phyloP scores from a whole-genome alignment of 2,329 filamentous ascomycete species.

The Botrytis medusae region DNA sequence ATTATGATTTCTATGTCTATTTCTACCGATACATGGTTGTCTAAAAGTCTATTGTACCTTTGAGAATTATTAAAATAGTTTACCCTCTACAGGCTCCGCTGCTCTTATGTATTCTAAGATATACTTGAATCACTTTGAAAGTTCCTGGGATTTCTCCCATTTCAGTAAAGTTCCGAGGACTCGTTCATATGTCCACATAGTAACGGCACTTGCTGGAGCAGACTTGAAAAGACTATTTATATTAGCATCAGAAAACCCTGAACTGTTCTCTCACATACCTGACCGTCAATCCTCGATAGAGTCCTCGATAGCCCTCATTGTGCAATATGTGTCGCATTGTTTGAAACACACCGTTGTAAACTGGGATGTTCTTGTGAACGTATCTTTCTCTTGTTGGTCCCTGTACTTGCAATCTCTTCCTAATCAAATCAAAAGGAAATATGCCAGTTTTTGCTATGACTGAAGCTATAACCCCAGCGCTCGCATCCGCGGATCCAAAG shows the following conservation, averaged over 20 bases:
- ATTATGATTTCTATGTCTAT: neutral
- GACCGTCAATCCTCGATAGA: constrained; percentile 87
- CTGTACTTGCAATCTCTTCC: constrained; percentile 93
- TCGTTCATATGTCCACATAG: constrained; percentile 75
- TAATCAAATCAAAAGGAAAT: constrained; percentile 88
- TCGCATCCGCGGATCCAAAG: constrained; percentile 78
- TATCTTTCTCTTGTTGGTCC: constrained; percentile 80
- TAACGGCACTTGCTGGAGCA: constrained; percentile 75
- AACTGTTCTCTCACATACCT: constrained; percentile 41
- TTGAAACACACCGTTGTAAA: constrained; percentile 66
- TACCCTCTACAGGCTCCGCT: neutral
- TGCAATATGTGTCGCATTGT: constrained; percentile 68
- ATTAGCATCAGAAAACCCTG: neutral
- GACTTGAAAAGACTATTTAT: constrained; percentile 73
- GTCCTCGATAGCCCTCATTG: constrained; percentile 72
- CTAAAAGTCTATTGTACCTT: neutral
- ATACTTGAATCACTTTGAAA: neutral
- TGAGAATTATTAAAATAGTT: neutral
- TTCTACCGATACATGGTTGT: neutral
- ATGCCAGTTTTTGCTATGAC: constrained; percentile 83
- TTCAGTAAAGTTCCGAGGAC: constrained; percentile 45
- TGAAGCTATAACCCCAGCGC: constrained; percentile 77
- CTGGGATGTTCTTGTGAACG: constrained; percentile 83
- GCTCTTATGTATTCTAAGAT: neutral
- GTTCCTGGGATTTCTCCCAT: constrained; percentile 26